A percentile compares a stretch with the other conserved stretches of the same genome.
Evolutionary conservation across 2,329 filamentous ascomycete species (phyloP).

Genomic region (Trichothecium sympodiale): DNA sequence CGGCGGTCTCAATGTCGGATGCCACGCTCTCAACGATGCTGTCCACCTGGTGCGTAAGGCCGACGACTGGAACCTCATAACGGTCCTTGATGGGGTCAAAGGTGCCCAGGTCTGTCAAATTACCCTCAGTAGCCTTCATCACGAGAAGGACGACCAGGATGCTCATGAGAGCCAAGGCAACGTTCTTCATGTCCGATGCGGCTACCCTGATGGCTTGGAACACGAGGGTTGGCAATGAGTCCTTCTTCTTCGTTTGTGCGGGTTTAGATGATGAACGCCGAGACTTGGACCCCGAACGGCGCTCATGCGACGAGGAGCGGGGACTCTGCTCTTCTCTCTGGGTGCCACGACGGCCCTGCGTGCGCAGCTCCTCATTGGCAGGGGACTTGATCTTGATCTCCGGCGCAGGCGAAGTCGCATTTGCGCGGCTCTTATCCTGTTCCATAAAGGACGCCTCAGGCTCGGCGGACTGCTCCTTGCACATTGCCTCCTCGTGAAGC

Average conservation of each 20-base stretch:
- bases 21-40: constrained; percentile 11
- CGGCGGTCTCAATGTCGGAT: constrained; percentile 1
- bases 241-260: constrained; percentile 23
- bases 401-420: constrained; percentile 3
- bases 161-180: constrained; percentile 43
- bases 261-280: constrained; percentile 4
- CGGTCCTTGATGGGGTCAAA: too few species aligned
- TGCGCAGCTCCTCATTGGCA: too few species aligned
- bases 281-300: constrained; percentile 1
- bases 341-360: too few species aligned
- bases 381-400: too few species aligned
- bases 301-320: too few species aligned
- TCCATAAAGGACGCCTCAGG: constrained; percentile 11
- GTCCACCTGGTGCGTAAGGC: constrained; percentile 10
- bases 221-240: constrained; percentile 42
- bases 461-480: constrained; percentile 18
- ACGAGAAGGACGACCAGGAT: constrained; percentile 42
- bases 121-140: constrained; percentile 8
- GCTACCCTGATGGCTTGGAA: constrained; percentile 41
- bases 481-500: constrained; percentile 11
- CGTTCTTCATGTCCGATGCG: constrained; percentile 47
- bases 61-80: background rate
- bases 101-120: too few species aligned
- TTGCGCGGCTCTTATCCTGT: background rate
- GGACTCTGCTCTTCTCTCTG: too few species aligned